Evolutionary conservation across 2,329 filamentous ascomycete genomes (phyloP), one percentile per base, ranked within the genome.

Genomic region (Thelonectria discophora): DNA sequence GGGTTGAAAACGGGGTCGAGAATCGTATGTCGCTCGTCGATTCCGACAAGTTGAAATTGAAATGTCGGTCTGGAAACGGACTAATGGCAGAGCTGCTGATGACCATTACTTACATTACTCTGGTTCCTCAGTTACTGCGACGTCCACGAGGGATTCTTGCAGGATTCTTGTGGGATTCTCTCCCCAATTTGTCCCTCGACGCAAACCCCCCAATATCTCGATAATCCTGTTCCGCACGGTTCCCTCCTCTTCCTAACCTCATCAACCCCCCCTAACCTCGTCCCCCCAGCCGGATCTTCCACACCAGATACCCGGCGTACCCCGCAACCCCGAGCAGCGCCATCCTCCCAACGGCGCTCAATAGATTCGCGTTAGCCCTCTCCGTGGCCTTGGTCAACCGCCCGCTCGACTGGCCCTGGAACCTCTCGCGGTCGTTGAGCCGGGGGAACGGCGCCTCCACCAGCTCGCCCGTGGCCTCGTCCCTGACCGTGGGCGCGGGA

Each of bases 371-470:
- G 20, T 69, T 69, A 3, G 74, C 74, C 24, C 72, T 67, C 52
- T 45, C 40, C n/a, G 53, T 53, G 11, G 67, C 66, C 55, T 39
- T 62, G 11, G 30, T 40, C 37, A 54, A 32, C 39, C 64, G 61
- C 15, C 59, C 32, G 27, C 20, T 45, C n/a, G 58, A 52, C 8
- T 69, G 52, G 18, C 21, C 54, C 3, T 49, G 45, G 40, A 76
- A 76, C 15, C 61, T 52, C 24, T 65, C 69, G 1, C 73, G 68
- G 37, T 77, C 75, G 34, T 77, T 76, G 45, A 74, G 65, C 12
- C 64, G 72, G 2, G 76, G 76, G 15, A 76, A 77, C 1, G 74
- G 75, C 12, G 71, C 73, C 27, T 74, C 71, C 0, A 73, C 73
- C 66, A 66, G 64, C 58, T 74, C 64, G 15, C 74, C 75, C 40